phyloP scores from a whole-genome alignment of 169 alveolate genomes.

The Eimeria sp. region DNA sequence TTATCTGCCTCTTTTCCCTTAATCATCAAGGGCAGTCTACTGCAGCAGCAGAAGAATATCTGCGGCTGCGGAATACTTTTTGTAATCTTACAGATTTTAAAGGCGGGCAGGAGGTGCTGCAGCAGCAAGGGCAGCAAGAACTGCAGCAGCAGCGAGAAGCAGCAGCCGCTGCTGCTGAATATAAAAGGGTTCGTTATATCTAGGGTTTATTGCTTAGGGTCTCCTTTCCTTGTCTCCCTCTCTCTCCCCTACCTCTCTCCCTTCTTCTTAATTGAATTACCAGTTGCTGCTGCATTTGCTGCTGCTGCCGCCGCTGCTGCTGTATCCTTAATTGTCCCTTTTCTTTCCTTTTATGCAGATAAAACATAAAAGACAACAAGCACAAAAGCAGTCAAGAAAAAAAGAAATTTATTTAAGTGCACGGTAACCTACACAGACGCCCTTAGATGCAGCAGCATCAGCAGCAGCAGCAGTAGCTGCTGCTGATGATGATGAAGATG shows the following conservation, averaged over 20 bases:
- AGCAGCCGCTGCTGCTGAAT: neutral
- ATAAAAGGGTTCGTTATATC: neutral
- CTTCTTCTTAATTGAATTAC: neutral
- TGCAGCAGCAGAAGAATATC: conserved; percentile 19
- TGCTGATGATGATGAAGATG: neutral
- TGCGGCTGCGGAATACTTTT: conserved; percentile 16
- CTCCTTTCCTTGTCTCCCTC: neutral
- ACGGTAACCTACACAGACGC: neutral
- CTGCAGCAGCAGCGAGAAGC: conserved; percentile 19
- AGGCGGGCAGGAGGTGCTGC: conserved; percentile 57
- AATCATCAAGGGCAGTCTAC: neutral
- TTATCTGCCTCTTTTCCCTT: too few relatives aligned
- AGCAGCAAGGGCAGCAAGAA: conserved; percentile 12
- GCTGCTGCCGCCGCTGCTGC: neutral
- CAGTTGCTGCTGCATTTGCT: neutral
- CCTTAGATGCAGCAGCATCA: neutral
- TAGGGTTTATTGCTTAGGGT: neutral
- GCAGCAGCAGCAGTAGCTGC: neutral
- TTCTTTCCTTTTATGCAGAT: neutral
- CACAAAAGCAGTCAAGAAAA: neutral
- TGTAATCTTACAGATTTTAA: conserved; percentile 8
- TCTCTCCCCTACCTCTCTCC: neutral
- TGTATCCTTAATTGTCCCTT: neutral
- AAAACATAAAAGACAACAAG: neutral
- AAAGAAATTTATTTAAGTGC: conserved; percentile 35